Evolutionary conservation across 345 rosid species (phyloP).

Genomic region (Xanthoceras sorbifolium): DNA sequence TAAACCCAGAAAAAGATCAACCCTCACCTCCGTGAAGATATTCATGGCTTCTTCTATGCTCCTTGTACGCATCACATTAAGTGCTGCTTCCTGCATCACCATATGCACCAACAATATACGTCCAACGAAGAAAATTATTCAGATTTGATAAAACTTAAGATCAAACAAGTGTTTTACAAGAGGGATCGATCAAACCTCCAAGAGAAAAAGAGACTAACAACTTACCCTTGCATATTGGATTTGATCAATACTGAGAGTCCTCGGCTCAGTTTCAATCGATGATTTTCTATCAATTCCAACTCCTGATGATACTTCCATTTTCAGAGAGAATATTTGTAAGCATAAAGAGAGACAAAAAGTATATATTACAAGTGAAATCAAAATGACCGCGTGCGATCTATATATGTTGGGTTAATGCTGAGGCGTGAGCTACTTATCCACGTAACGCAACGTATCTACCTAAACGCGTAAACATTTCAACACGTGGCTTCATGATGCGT

Average conservation of each 20-base stretch:
- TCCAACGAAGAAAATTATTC: no score
- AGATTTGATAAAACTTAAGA: no score
- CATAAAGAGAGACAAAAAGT: neutral
- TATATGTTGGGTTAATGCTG: no score
- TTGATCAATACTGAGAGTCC: conserved; percentile 43
- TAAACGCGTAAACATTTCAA: neutral
- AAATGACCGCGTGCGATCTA: no score
- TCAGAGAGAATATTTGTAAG: neutral
- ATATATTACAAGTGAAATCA: no score
- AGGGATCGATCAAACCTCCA: no score
- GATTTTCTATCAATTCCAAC: conserved; percentile 33
- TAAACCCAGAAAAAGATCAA: no score
- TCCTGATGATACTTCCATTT: conserved; percentile 16
- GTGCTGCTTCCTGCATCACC: conserved; percentile 49
- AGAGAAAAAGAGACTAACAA: no score
- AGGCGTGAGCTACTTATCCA: neutral
- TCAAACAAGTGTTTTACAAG: no score
- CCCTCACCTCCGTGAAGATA: conserved; percentile 47
- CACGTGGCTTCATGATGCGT: no score
- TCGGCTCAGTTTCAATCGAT: conserved; percentile 53
- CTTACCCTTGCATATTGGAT: conserved; percentile 49
- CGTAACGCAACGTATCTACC: conserved; percentile 25
- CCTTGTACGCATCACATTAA: conserved; percentile 40
- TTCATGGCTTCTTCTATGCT: conserved; percentile 47
- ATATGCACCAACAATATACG: no score